Percentiles rank a stretch among this genome's conserved stretches.
Conservation (phyloP, 208 protist genomes). For the Trypanosoma platydactyli region DNA sequence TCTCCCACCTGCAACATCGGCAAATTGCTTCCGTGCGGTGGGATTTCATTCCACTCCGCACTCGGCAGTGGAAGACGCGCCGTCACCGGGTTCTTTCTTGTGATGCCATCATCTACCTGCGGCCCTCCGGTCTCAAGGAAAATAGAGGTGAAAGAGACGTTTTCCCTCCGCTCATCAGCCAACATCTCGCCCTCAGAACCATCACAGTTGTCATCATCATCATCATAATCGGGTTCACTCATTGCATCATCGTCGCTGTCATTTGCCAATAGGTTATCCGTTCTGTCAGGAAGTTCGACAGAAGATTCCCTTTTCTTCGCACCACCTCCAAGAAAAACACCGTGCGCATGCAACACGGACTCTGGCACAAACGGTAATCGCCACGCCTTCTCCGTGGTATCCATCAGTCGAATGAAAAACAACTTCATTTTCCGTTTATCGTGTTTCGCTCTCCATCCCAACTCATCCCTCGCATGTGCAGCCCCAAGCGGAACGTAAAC, state of each 20-base stretch:
- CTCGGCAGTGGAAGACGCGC: no score
- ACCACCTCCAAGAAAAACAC: background rate
- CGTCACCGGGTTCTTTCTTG: no score
- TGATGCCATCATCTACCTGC: no score
- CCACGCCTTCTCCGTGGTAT: slow-evolving; percentile 11
- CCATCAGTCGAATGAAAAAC: slow-evolving; percentile 13
- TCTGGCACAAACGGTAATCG: background rate
- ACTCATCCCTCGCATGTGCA: background rate
- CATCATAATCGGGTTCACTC: background rate
- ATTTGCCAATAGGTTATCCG: background rate
- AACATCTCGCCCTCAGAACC: background rate
- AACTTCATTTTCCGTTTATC: slow-evolving; percentile 2
- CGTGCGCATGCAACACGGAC: background rate
- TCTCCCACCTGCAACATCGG: background rate
- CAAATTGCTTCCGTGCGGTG: background rate
- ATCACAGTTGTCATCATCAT: slow-evolving; percentile 2
- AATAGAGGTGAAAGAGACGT: no score
- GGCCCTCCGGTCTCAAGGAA: no score
- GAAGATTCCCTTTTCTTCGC: background rate
- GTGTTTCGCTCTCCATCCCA: slow-evolving; percentile 19
- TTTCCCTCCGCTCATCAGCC: background rate
- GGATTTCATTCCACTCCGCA: no score
- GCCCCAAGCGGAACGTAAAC: slow-evolving; percentile 20
- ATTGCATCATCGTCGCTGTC: background rate
- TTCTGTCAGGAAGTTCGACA: background rate